Evolutionary conservation across 495 filamentous ascomycete genomes (phyloP), one percentile per base, ranked within the genome.

Genomic region (Daldinia grandis): DNA sequence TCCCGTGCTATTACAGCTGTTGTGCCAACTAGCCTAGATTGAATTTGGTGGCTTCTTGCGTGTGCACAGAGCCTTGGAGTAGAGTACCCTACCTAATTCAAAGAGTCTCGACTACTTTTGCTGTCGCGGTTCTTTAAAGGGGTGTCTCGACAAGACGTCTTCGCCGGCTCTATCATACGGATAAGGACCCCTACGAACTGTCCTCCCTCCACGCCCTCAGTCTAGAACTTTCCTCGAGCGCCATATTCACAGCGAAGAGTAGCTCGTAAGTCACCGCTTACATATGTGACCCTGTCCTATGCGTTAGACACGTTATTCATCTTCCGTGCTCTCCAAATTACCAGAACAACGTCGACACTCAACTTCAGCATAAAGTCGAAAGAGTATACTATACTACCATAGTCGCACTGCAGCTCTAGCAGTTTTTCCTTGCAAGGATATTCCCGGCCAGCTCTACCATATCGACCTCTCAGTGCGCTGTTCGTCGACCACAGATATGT

Each of bases 401-500:
- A 64, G 70, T 72, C 37, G 65, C 65, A 72, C 70, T 19, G 61
- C 64, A 15, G 68, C 70, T 64, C 61, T 68, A 68, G 70, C 49
- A 64, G 44, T 55, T 33, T 57, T 67, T 51, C 50, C 33, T 42
- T 68, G 61, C 70, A 68, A 62, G 70, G 70, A 58, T 72, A 61
- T 68, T 61, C 70, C 70, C 40, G 33, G 61, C 61, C 50, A 62
- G 33, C 40, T 61, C 54, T 68, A 40, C 56, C 60, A 37, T 65
- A 31, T 64, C 70, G 64, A 72, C 70, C 70, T 68, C 61, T 65
- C 57, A 68, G 19, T 51, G 35, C 64, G 54, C 59, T 68, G 30
- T 65, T 58, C 62, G 60, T 57, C 65, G 64, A 68, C 56, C 61
- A 64, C 69, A 68, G 64, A 68, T 49, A 72, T 72, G 70, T 72